phyloP scores from a whole-genome alignment of 2,329 filamentous ascomycete species.

The Fragosphaeria purpurea region DNA sequence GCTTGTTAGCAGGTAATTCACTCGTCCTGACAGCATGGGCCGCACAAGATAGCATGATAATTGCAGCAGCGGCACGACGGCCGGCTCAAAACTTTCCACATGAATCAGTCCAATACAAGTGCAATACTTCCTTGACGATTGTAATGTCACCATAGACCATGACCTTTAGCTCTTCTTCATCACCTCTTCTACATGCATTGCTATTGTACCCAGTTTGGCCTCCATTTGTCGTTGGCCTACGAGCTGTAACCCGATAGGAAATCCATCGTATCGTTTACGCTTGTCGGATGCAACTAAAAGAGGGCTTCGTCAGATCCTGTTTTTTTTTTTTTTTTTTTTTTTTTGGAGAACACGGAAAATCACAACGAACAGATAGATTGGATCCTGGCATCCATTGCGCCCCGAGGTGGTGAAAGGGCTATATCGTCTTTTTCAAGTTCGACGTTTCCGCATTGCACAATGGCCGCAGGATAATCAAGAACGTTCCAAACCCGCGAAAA shows the following conservation, averaged over 20 bases:
- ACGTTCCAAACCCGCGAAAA: constrained; percentile 2
- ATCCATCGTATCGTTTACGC: neutral
- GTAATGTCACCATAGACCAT: no score
- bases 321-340: no score
- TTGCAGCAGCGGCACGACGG: no score
- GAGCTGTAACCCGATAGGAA: neutral
- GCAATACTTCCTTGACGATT: no score
- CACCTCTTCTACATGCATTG: neutral
- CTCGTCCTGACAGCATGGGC: no score
- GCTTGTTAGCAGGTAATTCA: no score
- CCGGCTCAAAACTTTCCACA: no score
- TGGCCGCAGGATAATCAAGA: neutral
- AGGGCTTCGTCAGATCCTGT: neutral
- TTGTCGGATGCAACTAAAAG: neutral
- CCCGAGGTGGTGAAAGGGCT: neutral
- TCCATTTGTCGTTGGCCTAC: constrained; percentile 2
- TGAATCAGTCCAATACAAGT: no score
- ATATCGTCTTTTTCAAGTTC: neutral
- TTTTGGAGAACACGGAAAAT: no score
- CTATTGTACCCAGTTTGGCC: neutral
- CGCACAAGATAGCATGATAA: no score
- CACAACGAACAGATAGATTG: neutral
- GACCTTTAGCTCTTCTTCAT: neutral
- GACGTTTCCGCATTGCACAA: neutral
- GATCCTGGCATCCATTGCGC: neutral